Conservation (phyloP, 1,284 basidiomycete genomes). For the Ceratobasidium sp. region DNA sequence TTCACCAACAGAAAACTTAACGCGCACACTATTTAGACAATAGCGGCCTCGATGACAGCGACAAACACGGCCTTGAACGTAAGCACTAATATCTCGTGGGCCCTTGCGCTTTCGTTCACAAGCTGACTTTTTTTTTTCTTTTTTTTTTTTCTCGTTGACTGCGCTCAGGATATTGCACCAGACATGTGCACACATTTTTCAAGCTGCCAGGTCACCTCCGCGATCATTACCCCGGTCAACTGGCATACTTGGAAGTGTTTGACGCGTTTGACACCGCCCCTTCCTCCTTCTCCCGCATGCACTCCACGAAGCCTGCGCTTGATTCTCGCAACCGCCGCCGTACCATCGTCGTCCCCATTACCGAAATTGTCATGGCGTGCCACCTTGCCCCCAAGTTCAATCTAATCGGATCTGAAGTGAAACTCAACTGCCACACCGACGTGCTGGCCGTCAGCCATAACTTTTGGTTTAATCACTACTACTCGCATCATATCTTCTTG, state of each 20-base stretch:
- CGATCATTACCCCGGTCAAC: neutral
- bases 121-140: too few species aligned
- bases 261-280: neutral
- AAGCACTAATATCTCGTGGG: too few species aligned
- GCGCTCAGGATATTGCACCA: neutral
- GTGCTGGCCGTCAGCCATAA: neutral
- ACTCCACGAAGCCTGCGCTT: neutral
- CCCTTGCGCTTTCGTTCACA: too few species aligned
- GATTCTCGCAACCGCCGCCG: neutral
- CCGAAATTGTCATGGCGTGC: constrained; percentile 13
- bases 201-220: neutral
- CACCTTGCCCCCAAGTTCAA: constrained; percentile 28
- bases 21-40: too few species aligned
- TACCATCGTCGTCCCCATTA: constrained; percentile 5
- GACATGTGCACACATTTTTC: neutral
- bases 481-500: neutral
- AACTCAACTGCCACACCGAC: neutral
- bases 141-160: too few species aligned
- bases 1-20: too few species aligned
- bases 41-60: too few species aligned
- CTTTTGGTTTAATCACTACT: constrained; percentile 26
- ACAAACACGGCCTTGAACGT: too few species aligned
- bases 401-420: neutral
- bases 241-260: neutral
- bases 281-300: neutral